Percentiles rank a stretch among this genome's conserved stretches.
Conservation (phyloP, 2,329 filamentous ascomycete genomes). For the Whalleya microplaca region DNA sequence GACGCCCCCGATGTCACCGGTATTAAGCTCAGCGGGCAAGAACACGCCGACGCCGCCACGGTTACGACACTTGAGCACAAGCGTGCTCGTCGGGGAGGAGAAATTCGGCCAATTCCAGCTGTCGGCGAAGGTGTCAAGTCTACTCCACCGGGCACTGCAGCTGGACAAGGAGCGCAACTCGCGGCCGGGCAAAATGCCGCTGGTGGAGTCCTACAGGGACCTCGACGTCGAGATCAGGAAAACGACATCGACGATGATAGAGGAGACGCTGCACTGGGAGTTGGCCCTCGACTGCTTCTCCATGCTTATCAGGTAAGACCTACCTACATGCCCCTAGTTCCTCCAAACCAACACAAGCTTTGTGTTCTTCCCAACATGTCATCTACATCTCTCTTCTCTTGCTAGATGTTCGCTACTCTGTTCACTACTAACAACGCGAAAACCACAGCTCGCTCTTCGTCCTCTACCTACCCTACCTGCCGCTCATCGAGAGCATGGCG, state of each 20-base stretch:
- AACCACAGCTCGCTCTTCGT: conserved; percentile 35
- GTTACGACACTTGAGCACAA: conserved; percentile 23
- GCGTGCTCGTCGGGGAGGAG: conserved; percentile 26
- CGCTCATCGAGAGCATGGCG: conserved; percentile 28
- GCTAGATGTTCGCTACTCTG: background rate
- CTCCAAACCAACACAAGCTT: background rate
- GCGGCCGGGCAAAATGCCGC: conserved; percentile 30
- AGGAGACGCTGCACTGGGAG: conserved; percentile 36
- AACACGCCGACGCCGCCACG: background rate
- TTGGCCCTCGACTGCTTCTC: conserved; percentile 38
- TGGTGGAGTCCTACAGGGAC: conserved; percentile 30
- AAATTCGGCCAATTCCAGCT: conserved; percentile 35
- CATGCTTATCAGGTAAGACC: conserved; percentile 39
- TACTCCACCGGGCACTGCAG: conserved; percentile 36
- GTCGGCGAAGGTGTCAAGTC: conserved; percentile 36
- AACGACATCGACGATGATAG: conserved; percentile 32
- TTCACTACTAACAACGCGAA: background rate
- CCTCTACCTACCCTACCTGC: conserved; percentile 38
- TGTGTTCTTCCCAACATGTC: background rate
- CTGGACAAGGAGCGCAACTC: conserved; percentile 34
- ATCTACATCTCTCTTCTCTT: background rate
- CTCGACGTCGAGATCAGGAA: conserved; percentile 36
- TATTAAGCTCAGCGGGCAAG: conserved; percentile 5
- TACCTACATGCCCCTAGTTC: too few species aligned
- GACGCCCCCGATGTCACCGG: conserved; percentile 27